Evolutionary conservation across 202 grass and related monocot genomes (phyloP).

Genomic region (Digitaria exilis): DNA sequence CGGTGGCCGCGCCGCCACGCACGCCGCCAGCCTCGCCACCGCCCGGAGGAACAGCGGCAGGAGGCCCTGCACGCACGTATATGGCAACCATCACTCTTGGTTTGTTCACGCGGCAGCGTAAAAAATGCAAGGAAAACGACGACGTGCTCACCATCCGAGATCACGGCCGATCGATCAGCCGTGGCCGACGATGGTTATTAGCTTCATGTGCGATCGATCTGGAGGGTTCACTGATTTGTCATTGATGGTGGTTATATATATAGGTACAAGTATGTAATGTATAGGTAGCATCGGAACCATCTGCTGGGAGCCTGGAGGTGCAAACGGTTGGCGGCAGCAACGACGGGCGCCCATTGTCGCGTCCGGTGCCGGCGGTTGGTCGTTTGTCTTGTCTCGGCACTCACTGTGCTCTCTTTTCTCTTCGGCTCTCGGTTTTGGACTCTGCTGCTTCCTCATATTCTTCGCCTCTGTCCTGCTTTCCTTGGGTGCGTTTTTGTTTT

Average conservation of each 20-base stretch:
- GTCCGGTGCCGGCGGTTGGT: background rate
- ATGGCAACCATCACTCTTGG: background rate
- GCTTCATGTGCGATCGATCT: too few species aligned
- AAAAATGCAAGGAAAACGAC: background rate
- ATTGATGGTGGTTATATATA: background rate
- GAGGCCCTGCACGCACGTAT: slow-evolving; percentile 43
- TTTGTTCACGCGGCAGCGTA: too few species aligned
- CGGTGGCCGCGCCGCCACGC: slow-evolving; percentile 45
- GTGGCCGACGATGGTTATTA: too few species aligned
- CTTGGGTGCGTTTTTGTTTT: background rate
- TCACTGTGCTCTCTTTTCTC: background rate
- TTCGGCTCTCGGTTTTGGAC: slow-evolving; percentile 26
- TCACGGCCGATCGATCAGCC: background rate
- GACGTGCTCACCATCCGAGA: slow-evolving; percentile 12
- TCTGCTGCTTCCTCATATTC: background rate
- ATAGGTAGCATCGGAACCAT: slow-evolving; percentile 1
- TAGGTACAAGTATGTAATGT: background rate
- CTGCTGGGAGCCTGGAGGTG: background rate
- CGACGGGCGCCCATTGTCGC: slow-evolving; percentile 39
- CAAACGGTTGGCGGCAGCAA: slow-evolving; percentile 36
- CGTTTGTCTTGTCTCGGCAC: background rate
- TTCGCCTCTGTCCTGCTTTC: background rate
- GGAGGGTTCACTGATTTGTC: too few species aligned
- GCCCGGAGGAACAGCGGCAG: slow-evolving; percentile 63
- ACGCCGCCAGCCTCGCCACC: slow-evolving; percentile 46